Evolutionary conservation across 306 rosid species (phyloP).

Genomic region (Lithocarpus polystachyus): DNA sequence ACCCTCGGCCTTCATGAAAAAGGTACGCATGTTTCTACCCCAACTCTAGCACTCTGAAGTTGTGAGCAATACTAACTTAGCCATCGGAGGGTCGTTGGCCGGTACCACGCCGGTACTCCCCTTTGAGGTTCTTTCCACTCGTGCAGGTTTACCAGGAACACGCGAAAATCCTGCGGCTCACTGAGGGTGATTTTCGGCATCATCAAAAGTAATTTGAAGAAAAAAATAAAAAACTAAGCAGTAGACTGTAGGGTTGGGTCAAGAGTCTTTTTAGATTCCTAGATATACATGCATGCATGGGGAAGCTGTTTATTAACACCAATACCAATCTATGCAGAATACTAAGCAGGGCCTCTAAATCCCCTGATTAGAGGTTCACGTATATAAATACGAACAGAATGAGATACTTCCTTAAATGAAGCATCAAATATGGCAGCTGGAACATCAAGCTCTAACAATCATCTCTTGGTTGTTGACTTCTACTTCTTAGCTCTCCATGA

Average conservation of each 20-base stretch:
- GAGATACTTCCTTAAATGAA: background rate
- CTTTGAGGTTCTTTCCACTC: too few relatives aligned
- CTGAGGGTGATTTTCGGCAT: too few relatives aligned
- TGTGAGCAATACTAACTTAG: too few relatives aligned
- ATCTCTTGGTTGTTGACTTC: conserved; percentile 47
- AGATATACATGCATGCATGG: background rate
- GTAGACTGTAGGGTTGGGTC: background rate
- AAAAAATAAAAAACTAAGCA: background rate
- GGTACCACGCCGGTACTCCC: too few relatives aligned
- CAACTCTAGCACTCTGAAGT: too few relatives aligned
- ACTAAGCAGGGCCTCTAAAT: conserved; percentile 3
- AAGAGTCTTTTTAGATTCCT: background rate
- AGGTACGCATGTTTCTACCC: too few relatives aligned
- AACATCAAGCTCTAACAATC: background rate
- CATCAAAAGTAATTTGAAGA: background rate
- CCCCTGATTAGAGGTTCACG: background rate
- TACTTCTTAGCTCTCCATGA: conserved; percentile 54
- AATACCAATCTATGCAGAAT: conserved; percentile 1
- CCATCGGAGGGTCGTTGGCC: too few relatives aligned
- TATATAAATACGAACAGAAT: background rate
- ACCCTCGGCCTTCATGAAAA: too few relatives aligned
- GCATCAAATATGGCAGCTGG: conserved; percentile 14
- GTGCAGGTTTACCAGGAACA: too few relatives aligned
- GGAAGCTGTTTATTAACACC: background rate
- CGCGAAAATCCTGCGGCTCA: too few relatives aligned